Conservation (phyloP, 176 grass and related monocot species). For the Aegilops tauschii region DNA sequence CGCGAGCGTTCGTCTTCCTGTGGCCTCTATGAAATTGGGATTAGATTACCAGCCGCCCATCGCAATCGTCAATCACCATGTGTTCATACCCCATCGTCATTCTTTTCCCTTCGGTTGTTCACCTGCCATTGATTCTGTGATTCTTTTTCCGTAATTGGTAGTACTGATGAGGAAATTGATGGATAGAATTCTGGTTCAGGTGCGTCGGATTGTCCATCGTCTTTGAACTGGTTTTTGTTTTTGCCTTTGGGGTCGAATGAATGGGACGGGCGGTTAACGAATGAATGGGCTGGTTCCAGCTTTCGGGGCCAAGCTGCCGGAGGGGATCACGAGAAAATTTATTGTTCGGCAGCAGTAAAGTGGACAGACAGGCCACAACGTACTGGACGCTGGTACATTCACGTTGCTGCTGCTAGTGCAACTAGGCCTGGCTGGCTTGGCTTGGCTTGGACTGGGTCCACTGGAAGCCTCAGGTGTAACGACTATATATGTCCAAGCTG, state of each 20-base stretch:
- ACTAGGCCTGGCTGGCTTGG: neutral
- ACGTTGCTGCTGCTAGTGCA: neutral
- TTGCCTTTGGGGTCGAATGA: neutral
- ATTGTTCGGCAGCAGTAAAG: neutral
- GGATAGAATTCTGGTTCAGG: neutral
- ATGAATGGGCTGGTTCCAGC: slow-evolving; percentile 9
- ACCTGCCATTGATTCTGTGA: neutral
- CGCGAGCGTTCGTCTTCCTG: neutral
- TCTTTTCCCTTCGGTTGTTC: neutral
- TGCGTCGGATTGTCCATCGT: neutral
- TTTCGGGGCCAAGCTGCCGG: neutral
- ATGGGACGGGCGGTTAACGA: neutral
- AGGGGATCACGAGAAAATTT: slow-evolving; percentile 9
- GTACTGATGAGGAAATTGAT: neutral
- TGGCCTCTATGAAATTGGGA: neutral
- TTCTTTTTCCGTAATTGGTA: neutral
- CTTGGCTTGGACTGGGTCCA: neutral
- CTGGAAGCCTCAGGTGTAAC: neutral
- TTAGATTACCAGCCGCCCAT: neutral
- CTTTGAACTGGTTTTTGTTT: neutral
- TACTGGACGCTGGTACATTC: neutral
- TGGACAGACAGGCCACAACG: neutral
- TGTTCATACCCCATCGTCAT: neutral
- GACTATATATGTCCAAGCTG: too few relatives aligned
- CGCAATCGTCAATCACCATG: neutral